A percentile compares a stretch with the other conserved stretches of the same genome.
phyloP scores from a whole-genome alignment of 805 yeast species.

The Yarrowia divulgata region DNA sequence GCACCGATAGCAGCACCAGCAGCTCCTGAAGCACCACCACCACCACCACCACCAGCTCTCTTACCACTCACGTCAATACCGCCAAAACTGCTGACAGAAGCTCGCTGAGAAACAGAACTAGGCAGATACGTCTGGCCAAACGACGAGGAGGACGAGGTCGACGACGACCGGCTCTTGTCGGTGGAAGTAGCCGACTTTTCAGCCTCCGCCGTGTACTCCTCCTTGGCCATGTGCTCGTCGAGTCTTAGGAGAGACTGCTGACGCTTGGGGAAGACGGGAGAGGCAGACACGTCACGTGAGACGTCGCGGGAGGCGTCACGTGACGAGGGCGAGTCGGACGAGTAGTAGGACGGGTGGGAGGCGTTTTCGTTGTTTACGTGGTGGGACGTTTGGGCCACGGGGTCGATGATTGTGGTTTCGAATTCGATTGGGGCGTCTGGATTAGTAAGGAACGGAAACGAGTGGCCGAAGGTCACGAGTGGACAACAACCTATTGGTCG shows the following conservation, averaged over 20 bases:
- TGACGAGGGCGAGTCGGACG: not conserved
- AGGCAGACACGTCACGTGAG: constrained; percentile 18
- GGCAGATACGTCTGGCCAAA: constrained; percentile 27
- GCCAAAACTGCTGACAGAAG: not conserved
- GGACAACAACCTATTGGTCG: not conserved
- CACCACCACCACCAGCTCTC: not conserved
- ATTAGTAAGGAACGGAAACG: not conserved
- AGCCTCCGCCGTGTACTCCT: too few species aligned
- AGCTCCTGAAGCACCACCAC: not conserved
- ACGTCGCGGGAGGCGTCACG: not conserved
- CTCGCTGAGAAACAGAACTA: constrained; percentile 26
- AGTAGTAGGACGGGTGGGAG: not conserved
- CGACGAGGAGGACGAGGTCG: constrained; percentile 25
- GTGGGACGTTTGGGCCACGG: constrained; percentile 15
- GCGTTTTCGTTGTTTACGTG: not conserved
- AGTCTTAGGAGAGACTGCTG: constrained; percentile 26
- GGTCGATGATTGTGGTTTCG: constrained; percentile 28
- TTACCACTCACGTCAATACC: constrained; percentile 4
- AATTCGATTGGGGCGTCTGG: constrained; percentile 36
- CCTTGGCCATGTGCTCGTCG: constrained; percentile 3
- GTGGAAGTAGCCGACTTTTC: too few species aligned
- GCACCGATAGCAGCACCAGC: not conserved
- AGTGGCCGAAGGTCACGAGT: not conserved
- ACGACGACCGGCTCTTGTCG: constrained; percentile 17
- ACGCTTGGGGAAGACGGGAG: constrained; percentile 27